Evolutionary conservation across 164 flowering plant genomes (phyloP), one percentile per base, ranked within the genome.

Genomic region (Umbellularia californica): DNA sequence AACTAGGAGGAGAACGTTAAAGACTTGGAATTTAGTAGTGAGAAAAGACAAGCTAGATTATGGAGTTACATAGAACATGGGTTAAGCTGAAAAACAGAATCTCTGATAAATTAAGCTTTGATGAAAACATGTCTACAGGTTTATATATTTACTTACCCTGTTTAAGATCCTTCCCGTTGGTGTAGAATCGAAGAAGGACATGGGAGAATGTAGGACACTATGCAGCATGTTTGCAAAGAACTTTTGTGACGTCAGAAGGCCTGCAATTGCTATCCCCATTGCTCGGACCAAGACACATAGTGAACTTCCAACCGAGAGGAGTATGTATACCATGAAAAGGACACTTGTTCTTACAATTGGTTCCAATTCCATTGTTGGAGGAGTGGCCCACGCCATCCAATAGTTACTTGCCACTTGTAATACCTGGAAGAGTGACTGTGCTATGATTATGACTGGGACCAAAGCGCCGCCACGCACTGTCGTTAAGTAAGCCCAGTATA

Each of bases 301-400:
- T 47, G 98, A 80, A 76, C 98, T 73, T 75, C 91, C 97, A 74
- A 90, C 87, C 3, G 98, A 77, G 47, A 95, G 92, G 70, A 89
- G 76, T 58, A 84, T 60, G 74, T 95, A 95, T 64, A 93, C 90
- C 55, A 88, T 76, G 72, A 95, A 72, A 20, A 93, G 75, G 71
- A 79, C 47, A 17, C 81, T 79, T 85, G 90, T 84, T 70, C 76
- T 83, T 0, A 81, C 47, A 25, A 35, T 67, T 20, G 93, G 91
- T 70, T 81, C 69, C 4, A 76, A 58, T 6, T 74, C 84, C 28
- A 50, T 80, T 52, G 90, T 82, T 25, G 89, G 72, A 75, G 99
- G 98, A 81, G 88, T 82, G 76, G 95, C 88, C 98, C 98, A 95
- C 68, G 99, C 95, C 92, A 95, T 94, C 99, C 99, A 95, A 74